Evolutionary conservation across 2,329 filamentous ascomycete genomes (phyloP), one percentile per base, ranked within the genome.

Genomic region (Elsinoe necatrix): DNA sequence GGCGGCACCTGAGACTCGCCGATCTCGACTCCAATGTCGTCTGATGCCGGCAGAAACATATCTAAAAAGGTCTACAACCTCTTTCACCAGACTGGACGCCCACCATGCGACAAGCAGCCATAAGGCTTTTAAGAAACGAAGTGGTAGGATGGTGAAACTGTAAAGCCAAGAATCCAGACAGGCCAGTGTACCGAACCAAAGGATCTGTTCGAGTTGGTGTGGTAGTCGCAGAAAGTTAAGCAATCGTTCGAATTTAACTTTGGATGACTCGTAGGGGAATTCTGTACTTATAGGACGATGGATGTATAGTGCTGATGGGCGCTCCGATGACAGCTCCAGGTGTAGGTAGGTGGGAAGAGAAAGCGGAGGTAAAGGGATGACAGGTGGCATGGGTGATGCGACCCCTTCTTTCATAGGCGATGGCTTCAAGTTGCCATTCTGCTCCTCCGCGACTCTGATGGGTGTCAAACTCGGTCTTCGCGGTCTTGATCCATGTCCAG

Each of bases 161-260:
- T 96, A 93, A 1, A 98, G 80, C 90, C 92, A 98, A 1, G 92
- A 87, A 69, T 98, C 93, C 4, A 98, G 77, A 71, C 93, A 98
- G 5, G 92, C 91, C 31, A 97, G 72, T 0, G 88, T 85, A 5
- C 93, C 93, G 71, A 98, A 97, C 59, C 84, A 83, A 4, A 98
- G 79, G 0, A 91, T 86, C 45, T 86, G 81, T 72, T 98, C 93
- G 4, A 98, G 77, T 59, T 86, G 87, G 0, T 83, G 80, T 0
- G 92, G 90, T 2, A 98, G 74, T 23, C 90, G 76, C 4, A 98
- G 72, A 59, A 96, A 95, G 68, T 97, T 97, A 62, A 89, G 80
- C 11, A 98, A 77, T 37, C 95, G 84, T 68, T 97, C 89, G 59
- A 97, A 87, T 68, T 97, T 97, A 65, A 95, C 81, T 27, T 86